Base-by-base conservation (phyloP, 129 eudicot species). In the Smallanthus sonchifolius region DNA sequence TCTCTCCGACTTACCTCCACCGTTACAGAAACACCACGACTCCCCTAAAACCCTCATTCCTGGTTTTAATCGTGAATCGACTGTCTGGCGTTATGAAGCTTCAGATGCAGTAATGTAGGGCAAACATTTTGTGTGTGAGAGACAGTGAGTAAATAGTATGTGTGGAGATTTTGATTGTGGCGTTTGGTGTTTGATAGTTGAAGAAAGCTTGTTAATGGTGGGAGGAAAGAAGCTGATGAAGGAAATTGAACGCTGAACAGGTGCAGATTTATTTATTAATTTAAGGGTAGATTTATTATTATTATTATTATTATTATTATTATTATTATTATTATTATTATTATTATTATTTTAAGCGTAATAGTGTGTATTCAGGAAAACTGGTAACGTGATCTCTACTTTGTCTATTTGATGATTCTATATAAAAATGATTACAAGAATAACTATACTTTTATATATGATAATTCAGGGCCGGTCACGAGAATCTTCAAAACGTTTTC, bases 21-120 rank as follows among this genome's bases (percentile, higher is more conserved):
- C 98, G 17, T 86, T 94, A 65, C 97, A 94, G 75, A 94, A 90
- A 62, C 97, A 94, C 98, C 93, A 94, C 2, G 98, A 90, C 66
- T 94, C 96, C 17, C 81, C 75, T 49, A 88, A 85, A 65, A 88
- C 96, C 80, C 88, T 73, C 98, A 94, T 94, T 85, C 56, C 19
- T 28, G 7, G 19, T 48, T 59, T 40, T 6, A 47, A 72, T 52
- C 66, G 16, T 36, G 40, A 79, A 40, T 11, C 20, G 20, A 72
- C 32, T 54, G 70, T 13, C 2, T 7, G 4, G 37, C 1, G 45
- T 13, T 44, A 17, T 30, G 11, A n/a, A 11, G 37, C 3, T 63
- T 69, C 74, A 75, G 86, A 75, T 78, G 72, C 79, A 55, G 14
- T 17, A 73, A 49, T 65, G 76, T 20, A 62, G 20, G 67, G 15